Conservation (phyloP, 305 asterid species). For the Fraxinus ornus region DNA sequence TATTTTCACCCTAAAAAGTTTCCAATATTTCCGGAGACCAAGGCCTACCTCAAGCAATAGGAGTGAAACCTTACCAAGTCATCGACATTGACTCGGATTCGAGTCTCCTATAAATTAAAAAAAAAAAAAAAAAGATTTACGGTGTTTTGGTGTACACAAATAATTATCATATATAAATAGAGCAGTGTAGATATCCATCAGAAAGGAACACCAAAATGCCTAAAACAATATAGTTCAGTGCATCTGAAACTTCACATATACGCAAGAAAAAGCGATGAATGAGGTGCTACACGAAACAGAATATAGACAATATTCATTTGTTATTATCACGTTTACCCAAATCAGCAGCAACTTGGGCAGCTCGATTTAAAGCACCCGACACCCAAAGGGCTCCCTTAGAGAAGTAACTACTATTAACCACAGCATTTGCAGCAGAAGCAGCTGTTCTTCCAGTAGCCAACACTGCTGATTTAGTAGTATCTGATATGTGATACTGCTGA, state of each 20-base stretch:
- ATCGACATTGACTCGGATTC: not conserved
- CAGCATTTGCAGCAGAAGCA: constrained; percentile 69
- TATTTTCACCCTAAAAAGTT: not conserved
- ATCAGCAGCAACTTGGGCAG: constrained; percentile 22
- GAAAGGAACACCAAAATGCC: not conserved
- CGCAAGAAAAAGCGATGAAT: not conserved
- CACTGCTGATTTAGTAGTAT: constrained; percentile 66
- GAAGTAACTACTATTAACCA: constrained; percentile 70
- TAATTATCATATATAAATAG: not conserved
- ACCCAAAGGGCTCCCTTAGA: constrained; percentile 82
- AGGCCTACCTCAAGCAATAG: not conserved
- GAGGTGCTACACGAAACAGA: not conserved
- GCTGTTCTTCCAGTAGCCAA: constrained; percentile 81
- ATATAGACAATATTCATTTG: constrained; percentile 25
- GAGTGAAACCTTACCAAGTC: not conserved
- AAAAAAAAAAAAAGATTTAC: too few species aligned
- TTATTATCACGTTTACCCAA: constrained; percentile 5
- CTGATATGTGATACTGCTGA: constrained; percentile 57
- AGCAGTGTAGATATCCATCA: not conserved
- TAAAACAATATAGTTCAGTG: not conserved
- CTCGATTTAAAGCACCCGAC: constrained; percentile 71
- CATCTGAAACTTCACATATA: not conserved
- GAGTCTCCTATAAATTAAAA: not conserved
- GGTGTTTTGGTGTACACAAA: not conserved
- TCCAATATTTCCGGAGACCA: not conserved